Percentiles rank a stretch among this genome's conserved stretches.
Evolutionary conservation across 1,284 basidiomycete species (phyloP).

Genomic region (Trichosporon coremiiforme): DNA sequence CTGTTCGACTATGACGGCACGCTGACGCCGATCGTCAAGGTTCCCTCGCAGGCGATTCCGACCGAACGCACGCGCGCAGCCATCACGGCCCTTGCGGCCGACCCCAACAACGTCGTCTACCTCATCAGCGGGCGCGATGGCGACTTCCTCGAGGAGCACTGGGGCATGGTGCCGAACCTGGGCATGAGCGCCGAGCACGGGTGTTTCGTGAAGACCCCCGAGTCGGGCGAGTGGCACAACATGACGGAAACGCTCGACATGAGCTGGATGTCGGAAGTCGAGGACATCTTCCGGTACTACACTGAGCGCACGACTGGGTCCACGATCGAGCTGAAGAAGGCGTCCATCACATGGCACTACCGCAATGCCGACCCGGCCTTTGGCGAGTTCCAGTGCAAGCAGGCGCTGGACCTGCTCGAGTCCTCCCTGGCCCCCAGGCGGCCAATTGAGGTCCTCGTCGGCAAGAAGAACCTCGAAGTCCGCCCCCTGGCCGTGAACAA

Average conservation of each 20-base stretch:
- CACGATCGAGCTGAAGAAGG: constrained; percentile 95
- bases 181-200: constrained; percentile 98
- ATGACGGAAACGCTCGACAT: constrained; percentile 91
- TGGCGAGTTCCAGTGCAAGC: constrained; percentile 91
- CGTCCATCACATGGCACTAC: constrained; percentile 98
- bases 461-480: constrained; percentile 98
- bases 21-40: constrained; percentile 93
- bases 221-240: constrained; percentile 72
- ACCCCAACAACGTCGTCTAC: constrained; percentile 88
- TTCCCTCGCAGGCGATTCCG: constrained; percentile 83
- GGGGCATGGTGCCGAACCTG: constrained; percentile 78
- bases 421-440: constrained; percentile 84
- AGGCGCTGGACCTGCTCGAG: constrained; percentile 94
- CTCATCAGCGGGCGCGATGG: constrained; percentile 98
- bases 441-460: constrained; percentile 90
- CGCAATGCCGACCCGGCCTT: constrained; percentile 90
- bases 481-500: constrained; percentile 94
- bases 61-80: constrained; percentile 74
- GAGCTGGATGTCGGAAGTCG: constrained; percentile 95
- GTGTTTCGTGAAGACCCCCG: constrained; percentile 81
- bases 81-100: constrained; percentile 70
- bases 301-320: constrained; percentile 95
- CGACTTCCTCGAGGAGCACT: constrained; percentile 85
- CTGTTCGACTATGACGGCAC: constrained; percentile 99
- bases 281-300: constrained; percentile 94